These are phyloP conservation scores for Aspergillus quadrilineatus DNA, from an alignment of 2,329 filamentous ascomycete species.

Conservation along the genomic window DNA sequence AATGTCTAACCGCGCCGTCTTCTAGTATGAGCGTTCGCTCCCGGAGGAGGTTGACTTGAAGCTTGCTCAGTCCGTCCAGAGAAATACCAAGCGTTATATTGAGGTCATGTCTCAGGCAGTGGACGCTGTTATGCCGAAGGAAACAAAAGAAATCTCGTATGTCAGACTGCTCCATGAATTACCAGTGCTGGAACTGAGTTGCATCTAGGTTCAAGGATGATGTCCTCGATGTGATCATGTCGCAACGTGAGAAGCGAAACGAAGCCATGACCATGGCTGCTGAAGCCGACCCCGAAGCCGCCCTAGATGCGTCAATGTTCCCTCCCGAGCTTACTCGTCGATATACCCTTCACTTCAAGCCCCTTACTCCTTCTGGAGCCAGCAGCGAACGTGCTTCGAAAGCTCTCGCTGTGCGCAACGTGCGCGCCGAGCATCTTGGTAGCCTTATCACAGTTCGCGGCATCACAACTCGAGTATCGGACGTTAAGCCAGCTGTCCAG, in stretches of 20 bases:
- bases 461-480: constrained; percentile 91
- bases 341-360: constrained; percentile 96
- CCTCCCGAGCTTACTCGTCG: constrained; percentile 87
- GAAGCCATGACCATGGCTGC: constrained; percentile 69
- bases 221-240: constrained; percentile 94
- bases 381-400: constrained; percentile 60
- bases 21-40: constrained; percentile 71
- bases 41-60: constrained; percentile 67
- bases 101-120: constrained; percentile 87
- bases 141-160: constrained; percentile 74
- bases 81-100: constrained; percentile 92
- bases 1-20: background rate
- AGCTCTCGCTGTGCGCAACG: constrained; percentile 84
- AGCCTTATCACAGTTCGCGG: constrained; percentile 91
- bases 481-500: constrained; percentile 96
- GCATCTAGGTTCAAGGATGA: constrained; percentile 85
- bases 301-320: constrained; percentile 72
- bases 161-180: constrained; percentile 27
- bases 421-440: constrained; percentile 88
- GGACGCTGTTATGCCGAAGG: constrained; percentile 79
- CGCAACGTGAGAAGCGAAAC: constrained; percentile 82
- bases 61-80: constrained; percentile 75
- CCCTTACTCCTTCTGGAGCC: constrained; percentile 70
- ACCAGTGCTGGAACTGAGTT: constrained; percentile 21
- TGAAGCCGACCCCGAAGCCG: constrained; percentile 64